These are phyloP conservation scores for Polychytrium aggregatum DNA, from an alignment of 192 early-diverging fungal genomes.

Conservation along the genomic window DNA sequence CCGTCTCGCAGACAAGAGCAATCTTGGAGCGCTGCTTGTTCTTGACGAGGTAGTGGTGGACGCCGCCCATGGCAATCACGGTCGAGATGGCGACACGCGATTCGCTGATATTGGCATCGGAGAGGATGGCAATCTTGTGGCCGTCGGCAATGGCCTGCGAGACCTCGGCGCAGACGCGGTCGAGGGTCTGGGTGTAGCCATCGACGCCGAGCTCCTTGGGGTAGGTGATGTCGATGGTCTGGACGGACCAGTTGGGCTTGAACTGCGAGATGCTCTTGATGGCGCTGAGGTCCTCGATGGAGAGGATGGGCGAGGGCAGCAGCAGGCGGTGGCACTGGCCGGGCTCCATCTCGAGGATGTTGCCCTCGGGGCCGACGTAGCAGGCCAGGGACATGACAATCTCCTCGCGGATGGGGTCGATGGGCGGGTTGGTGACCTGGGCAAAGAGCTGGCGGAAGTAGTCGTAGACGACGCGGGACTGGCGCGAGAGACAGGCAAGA, in stretches of 20 bases:
- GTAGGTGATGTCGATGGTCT: constrained; percentile 81
- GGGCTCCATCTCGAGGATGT: constrained; percentile 76
- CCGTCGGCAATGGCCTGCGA: constrained; percentile 67
- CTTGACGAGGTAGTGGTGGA: constrained; percentile 87
- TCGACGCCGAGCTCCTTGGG: constrained; percentile 56
- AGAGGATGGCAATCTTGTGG: constrained; percentile 73
- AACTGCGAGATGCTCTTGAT: constrained; percentile 58
- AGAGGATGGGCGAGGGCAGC: constrained; percentile 80
- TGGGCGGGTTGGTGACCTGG: constrained; percentile 97
- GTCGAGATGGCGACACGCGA: constrained; percentile 74
- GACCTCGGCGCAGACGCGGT: constrained; percentile 80
- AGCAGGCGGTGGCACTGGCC: constrained; percentile 67
- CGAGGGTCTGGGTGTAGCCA: constrained; percentile 69
- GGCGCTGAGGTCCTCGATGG: constrained; percentile 67
- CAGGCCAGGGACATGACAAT: constrained; percentile 96
- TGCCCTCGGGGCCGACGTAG: constrained; percentile 89
- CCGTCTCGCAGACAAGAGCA: constrained; percentile 80
- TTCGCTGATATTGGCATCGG: constrained; percentile 52
- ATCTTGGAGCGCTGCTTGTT: constrained; percentile 80
- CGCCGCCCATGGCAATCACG: constrained; percentile 77
- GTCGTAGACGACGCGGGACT: constrained; percentile 86
- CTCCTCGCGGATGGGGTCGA: constrained; percentile 97
- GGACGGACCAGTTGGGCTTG: constrained; percentile 65
- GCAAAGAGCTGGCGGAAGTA: constrained; percentile 98
- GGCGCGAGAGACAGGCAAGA: constrained; percentile 78